phyloP scores from a whole-genome alignment of 495 filamentous ascomycete genomes.

The Penicillium fimorum region DNA sequence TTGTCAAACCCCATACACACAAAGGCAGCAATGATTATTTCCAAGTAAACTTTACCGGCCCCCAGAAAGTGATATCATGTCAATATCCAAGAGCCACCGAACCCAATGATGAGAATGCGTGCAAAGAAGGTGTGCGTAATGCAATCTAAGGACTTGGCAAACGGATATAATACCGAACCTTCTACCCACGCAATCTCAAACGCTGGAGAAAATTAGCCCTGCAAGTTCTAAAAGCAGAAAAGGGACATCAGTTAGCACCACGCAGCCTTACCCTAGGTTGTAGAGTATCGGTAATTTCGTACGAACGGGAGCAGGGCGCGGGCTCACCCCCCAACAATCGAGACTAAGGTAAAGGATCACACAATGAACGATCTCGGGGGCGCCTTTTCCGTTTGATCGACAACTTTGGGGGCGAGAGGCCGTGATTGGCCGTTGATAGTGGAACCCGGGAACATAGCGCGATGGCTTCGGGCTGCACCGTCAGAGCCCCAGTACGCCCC shows the following conservation, averaged over 20 bases:
- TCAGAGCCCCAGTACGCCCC: slow-evolving; percentile 1
- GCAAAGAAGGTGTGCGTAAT: neutral
- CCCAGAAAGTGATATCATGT: slow-evolving; percentile 2
- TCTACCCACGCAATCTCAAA: neutral
- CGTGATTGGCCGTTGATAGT: neutral
- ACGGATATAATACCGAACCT: neutral
- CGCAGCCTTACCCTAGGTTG: neutral
- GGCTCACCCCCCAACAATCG: neutral
- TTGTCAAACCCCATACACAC: neutral
- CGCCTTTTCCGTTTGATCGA: neutral
- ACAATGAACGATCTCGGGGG: neutral
- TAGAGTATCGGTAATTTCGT: neutral
- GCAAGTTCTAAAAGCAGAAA: neutral
- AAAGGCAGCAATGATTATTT: neutral
- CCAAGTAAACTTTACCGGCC: neutral
- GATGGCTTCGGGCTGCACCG: neutral
- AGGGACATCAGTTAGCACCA: neutral
- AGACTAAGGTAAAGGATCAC: neutral
- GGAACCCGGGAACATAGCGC: neutral
- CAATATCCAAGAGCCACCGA: neutral
- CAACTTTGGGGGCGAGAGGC: neutral
- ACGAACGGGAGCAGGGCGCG: neutral
- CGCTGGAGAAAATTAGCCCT: neutral
- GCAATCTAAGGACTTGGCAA: neutral
- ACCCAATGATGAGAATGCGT: neutral